Percentiles rank a stretch among this genome's conserved stretches.
Conservation (phyloP, 805 yeast species). For the Torulaspora delbrueckii region DNA sequence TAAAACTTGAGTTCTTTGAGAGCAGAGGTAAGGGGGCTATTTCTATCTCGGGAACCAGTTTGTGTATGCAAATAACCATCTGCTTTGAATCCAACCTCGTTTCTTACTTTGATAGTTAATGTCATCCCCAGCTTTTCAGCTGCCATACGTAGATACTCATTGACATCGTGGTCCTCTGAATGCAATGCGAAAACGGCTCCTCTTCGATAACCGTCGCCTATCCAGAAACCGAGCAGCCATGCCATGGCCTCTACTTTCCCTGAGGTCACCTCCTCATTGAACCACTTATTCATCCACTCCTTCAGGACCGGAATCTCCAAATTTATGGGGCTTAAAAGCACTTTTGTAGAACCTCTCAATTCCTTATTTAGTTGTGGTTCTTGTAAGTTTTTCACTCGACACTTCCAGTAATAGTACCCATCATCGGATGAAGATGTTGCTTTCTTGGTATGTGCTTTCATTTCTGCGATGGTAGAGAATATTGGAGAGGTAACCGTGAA, state of each 20-base stretch:
- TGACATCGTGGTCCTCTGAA: constrained; percentile 9
- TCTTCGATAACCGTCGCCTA: constrained; percentile 11
- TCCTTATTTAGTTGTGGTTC: too few species aligned
- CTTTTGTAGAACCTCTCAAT: constrained; percentile 3
- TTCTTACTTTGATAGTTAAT: not conserved
- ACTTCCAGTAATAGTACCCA: too few species aligned
- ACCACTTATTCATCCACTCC: constrained; percentile 5
- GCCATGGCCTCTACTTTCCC: constrained; percentile 11
- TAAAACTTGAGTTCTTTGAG: constrained; percentile 6
- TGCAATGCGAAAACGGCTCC: constrained; percentile 10
- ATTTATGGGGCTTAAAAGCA: constrained; percentile 3
- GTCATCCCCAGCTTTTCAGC: constrained; percentile 7
- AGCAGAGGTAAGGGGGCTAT: constrained; percentile 4
- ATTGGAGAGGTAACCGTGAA: too few species aligned
- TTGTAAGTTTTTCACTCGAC: too few species aligned
- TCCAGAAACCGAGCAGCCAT: constrained; percentile 14
- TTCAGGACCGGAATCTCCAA: constrained; percentile 8
- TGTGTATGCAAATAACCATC: constrained; percentile 1
- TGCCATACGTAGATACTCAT: not conserved
- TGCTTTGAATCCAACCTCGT: constrained; percentile 2
- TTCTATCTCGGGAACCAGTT: not conserved
- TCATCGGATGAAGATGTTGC: too few species aligned
- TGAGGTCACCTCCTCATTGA: constrained; percentile 1
- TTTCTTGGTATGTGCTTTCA: too few species aligned
- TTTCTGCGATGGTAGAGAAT: too few species aligned